Evolutionary conservation across 23 red algal species (phyloP), one percentile per base, ranked within the genome.

Genomic region (Porphyridium purpureum): DNA sequence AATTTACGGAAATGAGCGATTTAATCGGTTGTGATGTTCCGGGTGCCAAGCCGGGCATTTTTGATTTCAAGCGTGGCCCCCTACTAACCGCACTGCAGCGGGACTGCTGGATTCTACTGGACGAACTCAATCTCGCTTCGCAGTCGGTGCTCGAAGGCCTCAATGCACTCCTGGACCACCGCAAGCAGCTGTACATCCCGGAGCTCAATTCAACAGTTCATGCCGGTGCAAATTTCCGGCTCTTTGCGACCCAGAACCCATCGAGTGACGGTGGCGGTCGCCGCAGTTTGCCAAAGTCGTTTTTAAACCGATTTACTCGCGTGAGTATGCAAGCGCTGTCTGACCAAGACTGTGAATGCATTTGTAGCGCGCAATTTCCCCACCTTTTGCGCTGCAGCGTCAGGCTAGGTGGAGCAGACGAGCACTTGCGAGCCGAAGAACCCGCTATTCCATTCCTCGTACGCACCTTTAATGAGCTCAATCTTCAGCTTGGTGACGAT

Each of bases 121-220:
- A 98, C 68, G 90, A 98, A 42, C 29, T 98, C 7, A 98, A 98
- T 34, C 66, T 98, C 1, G 90, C 90, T 15, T 75, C 70, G 7
- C 90, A 98, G 69, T 74, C 80, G 40, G 90, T 98, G 15, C 62
- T 98, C 9, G 90, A 98, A 44, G 90, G 90, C 51, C 75, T 98
- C 25, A 98, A 98, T 40, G 67, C 72, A 23, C 24, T 98, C 23
- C 49, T 98, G 48, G 90, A 98, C 51, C 80, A 98, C 64, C 51
- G 90, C 24, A 33, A 71, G 27, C 35, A 55, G 2, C 26, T 86
- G 24, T 75, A 49, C 26, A 64, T 98, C 17, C 55, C 90, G 28
- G 90, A 98, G 63, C 33, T 67, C 9, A 66, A 68, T 19, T n/a
- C 42, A 49, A 42, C 29, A 29, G 56, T 98, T 5, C 4, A 27